These are phyloP conservation scores for Neospermospora avenae DNA, from an alignment of 2,329 filamentous ascomycete species.

Conservation along the genomic window DNA sequence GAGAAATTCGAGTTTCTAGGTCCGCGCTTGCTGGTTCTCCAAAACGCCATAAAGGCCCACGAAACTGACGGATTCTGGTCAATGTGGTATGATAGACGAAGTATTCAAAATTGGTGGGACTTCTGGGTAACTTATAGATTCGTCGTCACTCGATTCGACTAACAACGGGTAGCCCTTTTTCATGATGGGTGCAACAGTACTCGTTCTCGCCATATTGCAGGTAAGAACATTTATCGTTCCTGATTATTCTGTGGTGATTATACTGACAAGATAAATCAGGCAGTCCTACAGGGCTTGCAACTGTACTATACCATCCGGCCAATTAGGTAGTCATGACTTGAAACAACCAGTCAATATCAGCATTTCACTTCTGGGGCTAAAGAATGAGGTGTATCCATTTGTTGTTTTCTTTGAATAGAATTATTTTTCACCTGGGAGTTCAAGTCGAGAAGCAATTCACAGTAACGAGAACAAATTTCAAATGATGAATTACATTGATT, in stretches of 20 bases:
- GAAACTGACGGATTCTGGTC: background rate
- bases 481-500: no score
- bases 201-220: background rate
- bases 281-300: background rate
- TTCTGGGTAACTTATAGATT: slow-evolving; percentile 9
- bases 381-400: background rate
- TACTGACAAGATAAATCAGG: background rate
- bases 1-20: slow-evolving; percentile 18
- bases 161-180: background rate
- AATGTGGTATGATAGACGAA: slow-evolving; percentile 18
- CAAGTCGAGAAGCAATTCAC: background rate
- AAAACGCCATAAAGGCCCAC: slow-evolving; percentile 7
- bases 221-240: background rate
- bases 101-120: slow-evolving; percentile 8
- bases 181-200: background rate
- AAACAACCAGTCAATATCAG: no score
- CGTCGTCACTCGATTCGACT: background rate
- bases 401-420: background rate
- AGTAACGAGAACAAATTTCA: background rate
- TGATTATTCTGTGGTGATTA: background rate
- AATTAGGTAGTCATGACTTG: background rate
- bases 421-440: background rate
- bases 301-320: background rate
- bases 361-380: no score
- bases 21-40: slow-evolving; percentile 12